Evolutionary conservation across 2,329 filamentous ascomycete genomes (phyloP), one percentile per base, ranked within the genome.

Genomic region (Periglandula ipomoeae): DNA sequence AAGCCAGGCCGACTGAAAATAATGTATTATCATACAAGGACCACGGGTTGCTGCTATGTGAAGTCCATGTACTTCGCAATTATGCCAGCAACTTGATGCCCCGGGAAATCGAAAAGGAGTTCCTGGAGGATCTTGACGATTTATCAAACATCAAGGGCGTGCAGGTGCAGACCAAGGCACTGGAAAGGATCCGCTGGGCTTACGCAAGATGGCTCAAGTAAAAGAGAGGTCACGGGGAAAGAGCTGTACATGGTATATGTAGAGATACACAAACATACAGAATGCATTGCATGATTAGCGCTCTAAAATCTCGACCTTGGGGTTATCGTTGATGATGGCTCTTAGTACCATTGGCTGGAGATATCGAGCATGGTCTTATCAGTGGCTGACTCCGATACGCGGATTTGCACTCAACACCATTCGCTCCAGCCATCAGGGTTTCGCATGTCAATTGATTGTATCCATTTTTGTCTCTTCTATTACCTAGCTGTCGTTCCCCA

Each of bases 11-110:
- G 0, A 83, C 81, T 9, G 76, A 86, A 51, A 85, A 84, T 60
- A 87, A 75, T 43, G 78, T 91, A 53, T 73, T 97, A 44, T 84
- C 85, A 2, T 96, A 95, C 72, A 94, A 91, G 66, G 89, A 97
- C 58, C 89, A 95, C 58, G 93, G 93, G 1, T 71, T 96, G 51
- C 70, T 98, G 38, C 74, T 98, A 4, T 95, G 89, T 63, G 91
- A 98, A 64, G 84, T 91, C 4, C 89, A 97, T 58, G 76, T 89
- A 26, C 72, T 98, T 46, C 80, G 89, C 41, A 79, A 79, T 57
- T 76, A 85, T 40, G 62, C 66, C 13, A 56, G 57, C 22, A 73
- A 70, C 20, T 68, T 89, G 37, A 78, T 97, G 56, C 89, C 89
- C 0, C 74, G 78, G 1, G 79, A 87, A 39, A 78, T 94, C 11